phyloP scores from a whole-genome alignment of 345 rosid genomes.

The Hevea brasiliensis region DNA sequence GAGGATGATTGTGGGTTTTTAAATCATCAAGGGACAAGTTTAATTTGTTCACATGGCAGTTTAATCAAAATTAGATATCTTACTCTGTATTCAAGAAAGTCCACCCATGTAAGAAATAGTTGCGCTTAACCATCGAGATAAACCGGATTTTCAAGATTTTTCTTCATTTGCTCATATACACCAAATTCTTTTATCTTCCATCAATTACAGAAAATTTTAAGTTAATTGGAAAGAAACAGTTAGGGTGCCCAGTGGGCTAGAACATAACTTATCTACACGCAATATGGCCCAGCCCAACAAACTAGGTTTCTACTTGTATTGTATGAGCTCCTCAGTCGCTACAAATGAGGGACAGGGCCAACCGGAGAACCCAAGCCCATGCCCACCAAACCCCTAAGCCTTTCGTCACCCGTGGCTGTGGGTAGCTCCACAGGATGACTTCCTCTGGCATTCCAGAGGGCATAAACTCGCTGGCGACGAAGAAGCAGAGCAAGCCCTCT shows the following conservation, averaged over 20 bases:
- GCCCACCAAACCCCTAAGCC: background rate
- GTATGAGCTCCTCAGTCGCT: too few relatives aligned
- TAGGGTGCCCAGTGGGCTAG: too few relatives aligned
- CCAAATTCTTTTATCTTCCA: background rate
- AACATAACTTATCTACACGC: too few relatives aligned
- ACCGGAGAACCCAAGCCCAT: background rate
- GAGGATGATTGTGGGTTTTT: background rate
- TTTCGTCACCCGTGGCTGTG: background rate
- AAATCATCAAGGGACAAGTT: background rate
- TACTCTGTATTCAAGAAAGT: background rate
- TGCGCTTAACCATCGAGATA: slow-evolving; percentile 10
- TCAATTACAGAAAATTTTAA: too few relatives aligned
- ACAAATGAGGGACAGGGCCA: too few relatives aligned
- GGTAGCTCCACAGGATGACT: slow-evolving; percentile 1
- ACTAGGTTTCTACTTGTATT: too few relatives aligned
- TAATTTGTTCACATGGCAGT: background rate
- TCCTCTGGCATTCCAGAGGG: background rate
- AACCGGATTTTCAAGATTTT: background rate
- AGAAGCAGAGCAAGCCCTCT: slow-evolving; percentile 1
- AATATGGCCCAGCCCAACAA: too few relatives aligned
- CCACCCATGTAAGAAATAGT: background rate
- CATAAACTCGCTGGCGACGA: slow-evolving; percentile 2
- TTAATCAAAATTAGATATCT: background rate
- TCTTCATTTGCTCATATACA: too few relatives aligned
- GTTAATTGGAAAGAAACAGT: background rate